These are phyloP conservation scores for Hymenoscyphus scutula DNA, from an alignment of 2,329 filamentous ascomycete genomes.

Conservation along the genomic window DNA sequence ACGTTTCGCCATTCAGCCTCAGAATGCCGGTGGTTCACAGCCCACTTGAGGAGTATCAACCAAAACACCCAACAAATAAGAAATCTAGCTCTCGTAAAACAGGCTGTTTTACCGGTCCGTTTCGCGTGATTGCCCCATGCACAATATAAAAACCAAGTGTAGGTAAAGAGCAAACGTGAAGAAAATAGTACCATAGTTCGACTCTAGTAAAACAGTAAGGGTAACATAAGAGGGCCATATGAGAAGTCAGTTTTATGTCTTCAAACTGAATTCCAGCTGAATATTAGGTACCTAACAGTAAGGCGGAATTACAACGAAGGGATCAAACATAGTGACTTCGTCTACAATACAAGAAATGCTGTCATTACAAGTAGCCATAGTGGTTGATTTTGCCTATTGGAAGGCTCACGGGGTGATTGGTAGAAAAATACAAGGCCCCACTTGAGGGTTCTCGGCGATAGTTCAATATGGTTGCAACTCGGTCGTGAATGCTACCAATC, in stretches of 20 bases:
- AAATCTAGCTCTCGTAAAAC: neutral
- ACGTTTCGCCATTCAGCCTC: slow-evolving; percentile 20
- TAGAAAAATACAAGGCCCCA: neutral
- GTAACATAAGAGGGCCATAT: neutral
- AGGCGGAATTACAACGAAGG: neutral
- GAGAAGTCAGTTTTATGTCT: neutral
- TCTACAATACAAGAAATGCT: slow-evolving; percentile 1
- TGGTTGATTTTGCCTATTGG: slow-evolving; percentile 10
- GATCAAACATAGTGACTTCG: neutral
- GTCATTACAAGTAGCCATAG: slow-evolving; percentile 7
- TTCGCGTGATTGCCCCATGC: neutral
- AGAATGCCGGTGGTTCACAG: slow-evolving; percentile 12
- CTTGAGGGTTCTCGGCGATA: neutral
- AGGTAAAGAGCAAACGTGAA: neutral
- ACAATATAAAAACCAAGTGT: neutral
- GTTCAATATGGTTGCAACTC: neutral
- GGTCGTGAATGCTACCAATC: slow-evolving; percentile 3
- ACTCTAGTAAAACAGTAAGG: neutral
- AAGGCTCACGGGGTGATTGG: neutral
- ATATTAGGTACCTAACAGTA: neutral
- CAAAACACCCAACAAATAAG: slow-evolving; percentile 6
- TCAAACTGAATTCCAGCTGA: neutral
- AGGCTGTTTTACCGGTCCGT: neutral
- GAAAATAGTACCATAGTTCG: neutral
- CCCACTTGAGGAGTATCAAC: slow-evolving; percentile 16